Conservation (phyloP, 1,284 basidiomycete species). For the Fistulinella cinereoalba region DNA sequence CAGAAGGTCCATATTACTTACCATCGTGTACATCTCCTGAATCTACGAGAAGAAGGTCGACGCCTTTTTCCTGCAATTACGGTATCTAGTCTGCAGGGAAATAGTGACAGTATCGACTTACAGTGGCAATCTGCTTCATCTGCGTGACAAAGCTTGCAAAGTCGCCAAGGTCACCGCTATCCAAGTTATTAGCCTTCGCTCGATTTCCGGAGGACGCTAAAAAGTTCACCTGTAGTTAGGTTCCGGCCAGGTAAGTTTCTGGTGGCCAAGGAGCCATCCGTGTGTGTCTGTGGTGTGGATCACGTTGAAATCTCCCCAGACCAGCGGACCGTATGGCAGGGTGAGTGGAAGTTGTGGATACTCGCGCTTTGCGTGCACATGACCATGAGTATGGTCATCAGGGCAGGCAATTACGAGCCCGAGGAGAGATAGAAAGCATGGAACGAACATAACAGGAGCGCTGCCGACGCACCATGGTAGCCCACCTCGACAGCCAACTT, state of each 20-base stretch:
- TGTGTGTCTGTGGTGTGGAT: constrained; percentile 82
- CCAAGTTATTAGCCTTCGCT: constrained; percentile 4
- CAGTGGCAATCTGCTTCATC: constrained; percentile 71
- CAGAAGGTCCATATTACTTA: constrained; percentile 21
- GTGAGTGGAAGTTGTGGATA: constrained; percentile 46
- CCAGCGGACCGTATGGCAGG: constrained; percentile 58
- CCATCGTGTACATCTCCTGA: constrained; percentile 83
- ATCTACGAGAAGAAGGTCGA: constrained; percentile 69
- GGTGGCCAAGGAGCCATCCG: constrained; percentile 77
- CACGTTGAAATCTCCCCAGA: constrained; percentile 74
- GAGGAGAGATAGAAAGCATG: constrained; percentile 18
- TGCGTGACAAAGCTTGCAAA: constrained; percentile 79
- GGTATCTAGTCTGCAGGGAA: no score
- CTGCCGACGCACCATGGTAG: no score
- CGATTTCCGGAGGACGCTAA: background rate
- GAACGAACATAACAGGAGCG: constrained; percentile 16
- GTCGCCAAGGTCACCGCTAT: constrained; percentile 72
- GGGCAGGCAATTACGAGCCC: constrained; percentile 22
- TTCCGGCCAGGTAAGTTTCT: constrained; percentile 65
- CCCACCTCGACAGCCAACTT: no score
- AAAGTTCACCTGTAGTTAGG: constrained; percentile 63
- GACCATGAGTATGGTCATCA: constrained; percentile 28
- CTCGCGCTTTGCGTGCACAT: constrained; percentile 40
- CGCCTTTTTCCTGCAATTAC: constrained; percentile 52
- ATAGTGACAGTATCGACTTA: constrained; percentile 32